Evolutionary conservation across 768 basidiomycete species (phyloP).

Genomic region (Favolaschia claudopus): DNA sequence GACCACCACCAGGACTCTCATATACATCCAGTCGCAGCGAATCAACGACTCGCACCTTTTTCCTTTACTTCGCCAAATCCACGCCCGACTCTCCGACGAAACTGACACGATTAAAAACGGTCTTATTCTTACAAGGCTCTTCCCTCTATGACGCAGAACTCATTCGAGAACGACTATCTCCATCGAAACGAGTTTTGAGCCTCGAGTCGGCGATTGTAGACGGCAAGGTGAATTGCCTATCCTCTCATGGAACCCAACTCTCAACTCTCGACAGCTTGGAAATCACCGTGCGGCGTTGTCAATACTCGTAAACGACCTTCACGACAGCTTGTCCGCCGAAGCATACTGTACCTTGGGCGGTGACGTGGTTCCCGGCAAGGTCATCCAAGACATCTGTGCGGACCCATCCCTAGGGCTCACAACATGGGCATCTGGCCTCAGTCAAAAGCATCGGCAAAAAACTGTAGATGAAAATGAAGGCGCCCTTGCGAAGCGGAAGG

Average conservation of each 20-base stretch:
- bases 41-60: conserved; percentile 53
- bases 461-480: conserved; percentile 43
- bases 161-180: conserved; percentile 53
- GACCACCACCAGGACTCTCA: conserved; percentile 49
- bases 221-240: conserved; percentile 65
- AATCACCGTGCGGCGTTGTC: conserved; percentile 71
- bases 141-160: conserved; percentile 64
- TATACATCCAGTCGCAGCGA: conserved; percentile 54
- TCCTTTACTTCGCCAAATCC: conserved; percentile 82
- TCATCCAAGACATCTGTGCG: conserved; percentile 59
- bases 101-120: conserved; percentile 71
- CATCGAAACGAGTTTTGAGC: conserved; percentile 57
- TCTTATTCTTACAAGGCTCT: conserved; percentile 85
- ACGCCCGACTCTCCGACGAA: conserved; percentile 83
- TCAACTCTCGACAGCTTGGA: conserved; percentile 33
- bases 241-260: not conserved
- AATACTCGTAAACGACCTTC: conserved; percentile 71
- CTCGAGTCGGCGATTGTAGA: conserved; percentile 83
- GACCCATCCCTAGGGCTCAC: conserved; percentile 58
- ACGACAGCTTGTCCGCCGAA: conserved; percentile 82
- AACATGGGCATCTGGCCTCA: conserved; percentile 59
- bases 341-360: conserved; percentile 87
- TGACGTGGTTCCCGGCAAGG: conserved; percentile 69
- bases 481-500: conserved; percentile 54
- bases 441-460: conserved; percentile 38